A percentile compares a stretch with the other conserved stretches of the same genome.
These are phyloP conservation scores for Brassica rapa DNA, from an alignment of 345 rosid species.

Conservation along the genomic window DNA sequence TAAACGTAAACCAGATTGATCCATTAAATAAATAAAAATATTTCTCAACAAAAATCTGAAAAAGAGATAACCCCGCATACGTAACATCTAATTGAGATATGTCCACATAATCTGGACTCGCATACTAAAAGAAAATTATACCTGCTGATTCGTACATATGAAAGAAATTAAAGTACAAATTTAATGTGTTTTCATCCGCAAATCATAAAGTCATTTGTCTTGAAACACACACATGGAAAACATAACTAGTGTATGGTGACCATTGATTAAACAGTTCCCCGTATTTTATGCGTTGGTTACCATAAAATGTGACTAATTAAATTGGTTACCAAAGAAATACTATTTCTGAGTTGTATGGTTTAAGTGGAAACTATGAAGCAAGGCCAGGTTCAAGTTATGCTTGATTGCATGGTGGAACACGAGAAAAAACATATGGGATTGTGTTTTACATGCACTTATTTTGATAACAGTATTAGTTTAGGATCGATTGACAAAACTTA, in stretches of 20 bases:
- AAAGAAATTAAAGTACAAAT: background rate
- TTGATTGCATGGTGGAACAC: conserved; percentile 40
- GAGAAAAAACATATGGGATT: conserved; percentile 40
- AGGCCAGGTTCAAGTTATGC: conserved; percentile 42
- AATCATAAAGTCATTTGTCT: background rate
- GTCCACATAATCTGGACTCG: background rate
- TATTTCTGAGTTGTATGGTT: conserved; percentile 7
- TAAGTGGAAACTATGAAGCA: conserved; percentile 22
- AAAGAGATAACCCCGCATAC: background rate
- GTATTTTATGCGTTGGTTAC: conserved; percentile 21
- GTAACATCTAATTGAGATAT: conserved; percentile 17
- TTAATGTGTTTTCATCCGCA: background rate
- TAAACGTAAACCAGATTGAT: background rate
- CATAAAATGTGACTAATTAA: conserved; percentile 5
- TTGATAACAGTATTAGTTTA: background rate
- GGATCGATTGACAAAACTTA: background rate
- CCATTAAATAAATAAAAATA: background rate
- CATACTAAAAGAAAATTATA: background rate
- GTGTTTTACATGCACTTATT: conserved; percentile 28
- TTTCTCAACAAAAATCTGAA: background rate
- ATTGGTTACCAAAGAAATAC: background rate
- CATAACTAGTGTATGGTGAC: conserved; percentile 18
- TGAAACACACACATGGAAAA: background rate
- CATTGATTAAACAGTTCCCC: conserved; percentile 15
- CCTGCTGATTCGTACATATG: background rate